phyloP scores from a whole-genome alignment of 495 filamentous ascomycete species.

The Bacidia rubella region DNA sequence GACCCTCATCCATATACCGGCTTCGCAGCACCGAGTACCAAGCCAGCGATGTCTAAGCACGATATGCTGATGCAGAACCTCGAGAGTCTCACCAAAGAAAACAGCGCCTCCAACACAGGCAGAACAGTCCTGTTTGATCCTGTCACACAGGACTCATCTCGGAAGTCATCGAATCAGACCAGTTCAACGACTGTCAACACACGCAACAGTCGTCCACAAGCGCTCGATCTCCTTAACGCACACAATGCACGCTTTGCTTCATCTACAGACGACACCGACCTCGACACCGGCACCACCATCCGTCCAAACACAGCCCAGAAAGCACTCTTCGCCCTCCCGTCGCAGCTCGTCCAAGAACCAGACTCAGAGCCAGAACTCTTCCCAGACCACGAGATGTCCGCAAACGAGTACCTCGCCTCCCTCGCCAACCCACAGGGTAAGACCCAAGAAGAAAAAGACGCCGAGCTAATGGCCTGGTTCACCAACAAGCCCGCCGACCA shows the following conservation, averaged over 20 bases:
- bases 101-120: neutral
- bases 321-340: neutral
- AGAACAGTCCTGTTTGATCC: slow-evolving; percentile 4
- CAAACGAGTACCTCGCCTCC: neutral
- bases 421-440: neutral
- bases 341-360: neutral
- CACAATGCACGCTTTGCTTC: neutral
- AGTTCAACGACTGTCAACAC: neutral
- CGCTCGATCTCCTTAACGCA: neutral
- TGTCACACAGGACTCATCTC: neutral
- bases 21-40: neutral
- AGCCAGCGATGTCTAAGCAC: neutral
- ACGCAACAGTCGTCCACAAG: neutral
- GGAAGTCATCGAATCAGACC: neutral
- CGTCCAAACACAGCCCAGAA: neutral
- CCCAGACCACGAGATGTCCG: neutral
- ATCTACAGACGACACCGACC: neutral
- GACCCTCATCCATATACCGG: slow-evolving; percentile 6
- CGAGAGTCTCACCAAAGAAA: neutral
- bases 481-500: neutral
- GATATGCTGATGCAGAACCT: slow-evolving; percentile 2
- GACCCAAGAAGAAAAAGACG: neutral
- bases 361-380: neutral
- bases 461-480: slow-evolving; percentile 3
- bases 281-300: neutral